Conservation (phyloP, 345 rosid species). For the Sapria himalayana region DNA sequence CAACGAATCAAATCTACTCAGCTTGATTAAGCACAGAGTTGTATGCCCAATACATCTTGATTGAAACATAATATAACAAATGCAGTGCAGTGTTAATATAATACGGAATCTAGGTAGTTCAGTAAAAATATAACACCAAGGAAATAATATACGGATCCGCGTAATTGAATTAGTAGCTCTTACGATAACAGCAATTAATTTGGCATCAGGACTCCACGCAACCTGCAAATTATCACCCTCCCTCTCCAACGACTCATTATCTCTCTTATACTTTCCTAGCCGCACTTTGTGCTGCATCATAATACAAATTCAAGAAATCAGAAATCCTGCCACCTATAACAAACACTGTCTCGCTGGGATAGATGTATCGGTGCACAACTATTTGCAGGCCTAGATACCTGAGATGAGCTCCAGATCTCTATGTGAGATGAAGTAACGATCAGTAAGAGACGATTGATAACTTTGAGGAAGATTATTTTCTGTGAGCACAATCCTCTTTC, state of each 20-base stretch:
- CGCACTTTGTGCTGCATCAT: constrained; percentile 59
- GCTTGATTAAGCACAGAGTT: no score
- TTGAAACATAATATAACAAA: no score
- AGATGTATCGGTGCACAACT: no score
- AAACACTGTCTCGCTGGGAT: no score
- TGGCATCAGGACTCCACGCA: constrained; percentile 81
- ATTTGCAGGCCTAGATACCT: constrained; percentile 24
- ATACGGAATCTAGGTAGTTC: no score
- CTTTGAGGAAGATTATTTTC: constrained; percentile 44
- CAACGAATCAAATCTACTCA: no score
- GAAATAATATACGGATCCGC: no score
- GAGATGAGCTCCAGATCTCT: constrained; percentile 80
- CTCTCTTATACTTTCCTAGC: constrained; percentile 70
- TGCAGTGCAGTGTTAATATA: no score
- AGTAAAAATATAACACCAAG: no score
- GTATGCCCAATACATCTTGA: no score
- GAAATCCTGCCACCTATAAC: no score
- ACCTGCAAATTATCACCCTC: constrained; percentile 82
- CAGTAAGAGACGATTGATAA: constrained; percentile 41
- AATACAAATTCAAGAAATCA: background rate
- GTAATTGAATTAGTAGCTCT: no score
- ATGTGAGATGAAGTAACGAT: constrained; percentile 63
- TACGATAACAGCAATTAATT: constrained; percentile 68
- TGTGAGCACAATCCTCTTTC: constrained; percentile 48
- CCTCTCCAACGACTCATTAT: constrained; percentile 41